Base-by-base conservation (phyloP, 2,329 filamentous ascomycete species). In the Coleophoma crateriformis region DNA sequence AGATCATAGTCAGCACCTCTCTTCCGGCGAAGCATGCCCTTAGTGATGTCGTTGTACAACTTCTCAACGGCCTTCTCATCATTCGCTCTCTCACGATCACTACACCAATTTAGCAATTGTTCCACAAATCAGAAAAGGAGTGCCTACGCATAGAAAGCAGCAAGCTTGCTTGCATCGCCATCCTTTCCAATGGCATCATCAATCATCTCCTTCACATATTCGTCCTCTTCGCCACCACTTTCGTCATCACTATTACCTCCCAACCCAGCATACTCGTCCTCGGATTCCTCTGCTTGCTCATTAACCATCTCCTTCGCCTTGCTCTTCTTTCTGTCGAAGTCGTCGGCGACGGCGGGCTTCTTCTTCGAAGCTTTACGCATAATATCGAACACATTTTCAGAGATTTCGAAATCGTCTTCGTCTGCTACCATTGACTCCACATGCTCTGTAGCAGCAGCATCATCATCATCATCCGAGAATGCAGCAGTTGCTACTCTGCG, bases 221-320 rank as follows among this genome's bases (percentile, higher is more conserved):
- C 84, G 50, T 88, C 82, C 34, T 85, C 87, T 52, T 88, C 81
- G 51, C 90, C 87, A 40, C 79, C 85, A 41, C 83, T 85, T 56
- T 92, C 89, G 58, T 97, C 92, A 52, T 92, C 91, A 67, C 91
- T 92, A 11, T 76, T 86, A 54, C 94, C 94, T 58, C 94, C 94
- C 10, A 99, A 76, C 4, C 94, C 94, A 37, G 91, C 92, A 66
- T 97, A 99, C 67, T 99, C 94, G 65, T 99, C 94, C 64, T 99
- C 95, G 0, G 94, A 99, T 69, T 99, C 94, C 61, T 96, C 89
- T 53, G 94, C 92, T 64, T 95, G 90, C 58, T 96, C 94, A 57
- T 97, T 82, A 35, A 99, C 77, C 78, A 96, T 88, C 20, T 86
- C 84, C 61, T 84, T 90, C 0, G 91, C 92, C 64, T 88, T 85